Evolutionary conservation across 768 basidiomycete species (phyloP), one percentile per base, ranked within the genome.

Genomic region (Hygrocybe coccinea): DNA sequence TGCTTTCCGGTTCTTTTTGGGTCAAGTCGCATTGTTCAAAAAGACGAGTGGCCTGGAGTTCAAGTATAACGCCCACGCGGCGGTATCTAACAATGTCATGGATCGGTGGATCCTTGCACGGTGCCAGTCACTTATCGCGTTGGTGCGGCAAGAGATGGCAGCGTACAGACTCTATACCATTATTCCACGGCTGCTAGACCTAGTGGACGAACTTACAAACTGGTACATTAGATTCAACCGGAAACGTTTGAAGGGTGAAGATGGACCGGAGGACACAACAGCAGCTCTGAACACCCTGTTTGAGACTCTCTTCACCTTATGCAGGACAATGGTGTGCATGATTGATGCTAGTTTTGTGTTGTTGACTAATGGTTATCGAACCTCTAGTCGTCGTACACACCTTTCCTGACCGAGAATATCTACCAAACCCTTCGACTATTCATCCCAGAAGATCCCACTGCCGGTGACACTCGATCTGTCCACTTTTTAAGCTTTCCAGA

Each of bases 221-320:
- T 97, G 95, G 94, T 99, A 99, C 73, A 98, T 99, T 67, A 92
- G 97, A 47, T 98, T 98, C 77, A 99, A 99, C 73, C 86, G 97
- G 43, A 87, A 87, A 61, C 83, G 97, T 14, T 76, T 99, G 57
- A 99, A 99, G 79, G 97, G 97, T 44, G 91, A 95, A 69, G 88
- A 92, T 63, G 90, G 95, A 2, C 77, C 79, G 54, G 89, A 92
- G 59, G 95, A 98, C 64, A 94, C 94, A 7, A 67, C 84, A 14
- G 73, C 85, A 17, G 97, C 95, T 15, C 76, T 98, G 66, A 97
- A 98, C 68, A 97, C 97, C 21, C 76, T 99, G 39, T 97, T 97
- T 68, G 97, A 98, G 73, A 84, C 95, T 0, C 73, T 99, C 29
- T 88, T 95, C 69, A 98, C 95, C 0, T 79, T 99, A 49, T 95